A percentile compares a stretch with the other conserved stretches of the same genome.
Evolutionary conservation across 1,284 basidiomycete genomes (phyloP).

Genomic region (Fomitopsis pinicola): DNA sequence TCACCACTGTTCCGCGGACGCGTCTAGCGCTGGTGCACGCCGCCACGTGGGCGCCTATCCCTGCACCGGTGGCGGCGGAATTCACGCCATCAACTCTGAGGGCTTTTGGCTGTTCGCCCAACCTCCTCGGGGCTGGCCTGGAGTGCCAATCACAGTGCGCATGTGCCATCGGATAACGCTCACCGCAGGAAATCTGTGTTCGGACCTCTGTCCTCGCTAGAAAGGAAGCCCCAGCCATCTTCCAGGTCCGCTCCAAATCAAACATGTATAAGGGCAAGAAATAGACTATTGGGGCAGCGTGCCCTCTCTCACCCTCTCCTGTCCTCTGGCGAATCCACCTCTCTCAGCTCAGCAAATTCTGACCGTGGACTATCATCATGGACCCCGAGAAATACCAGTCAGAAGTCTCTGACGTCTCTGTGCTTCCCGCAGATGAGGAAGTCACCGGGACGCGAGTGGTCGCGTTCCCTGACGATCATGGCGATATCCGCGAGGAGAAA

Average conservation of each 20-base stretch:
- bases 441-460: conserved; percentile 30
- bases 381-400: neutral
- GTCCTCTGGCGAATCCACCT: neutral
- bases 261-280: conserved; percentile 4
- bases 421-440: conserved; percentile 17
- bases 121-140: conserved; percentile 7
- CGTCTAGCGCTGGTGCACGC: conserved; percentile 2
- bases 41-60: conserved; percentile 15
- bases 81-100: conserved; percentile 19
- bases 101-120: conserved; percentile 34
- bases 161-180: conserved; percentile 24
- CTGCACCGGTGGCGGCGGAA: conserved; percentile 7
- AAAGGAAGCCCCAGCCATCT: neutral
- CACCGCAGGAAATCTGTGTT: neutral
- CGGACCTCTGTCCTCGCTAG: neutral
- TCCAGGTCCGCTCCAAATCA: neutral
- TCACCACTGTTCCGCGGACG: neutral
- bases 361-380: neutral
- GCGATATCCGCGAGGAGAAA: conserved; percentile 39
- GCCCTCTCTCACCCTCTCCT: neutral
- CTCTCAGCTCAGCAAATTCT: neutral
- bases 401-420: neutral
- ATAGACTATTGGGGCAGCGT: neutral
- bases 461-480: conserved; percentile 43
- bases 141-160: conserved; percentile 25